Evolutionary conservation across 176 grass and related monocot genomes (phyloP).

Genomic region (Oryza rufipogon): DNA sequence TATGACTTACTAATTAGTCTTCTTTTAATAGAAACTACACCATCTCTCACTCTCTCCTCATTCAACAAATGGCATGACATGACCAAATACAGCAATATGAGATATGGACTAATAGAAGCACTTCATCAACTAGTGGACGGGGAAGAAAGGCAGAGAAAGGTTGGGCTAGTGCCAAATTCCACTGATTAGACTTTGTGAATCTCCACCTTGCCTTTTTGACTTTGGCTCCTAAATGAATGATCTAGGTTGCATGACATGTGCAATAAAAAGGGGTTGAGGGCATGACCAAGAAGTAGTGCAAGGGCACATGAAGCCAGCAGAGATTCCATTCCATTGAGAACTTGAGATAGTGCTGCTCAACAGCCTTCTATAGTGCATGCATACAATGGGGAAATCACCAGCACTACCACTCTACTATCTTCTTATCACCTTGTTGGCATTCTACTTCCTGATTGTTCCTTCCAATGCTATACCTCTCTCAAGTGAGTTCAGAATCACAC

Average conservation of each 20-base stretch:
- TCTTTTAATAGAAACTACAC: slow-evolving; percentile 1
- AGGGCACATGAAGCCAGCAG: slow-evolving; percentile 32
- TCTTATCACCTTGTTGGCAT: slow-evolving; percentile 42
- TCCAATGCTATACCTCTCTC: slow-evolving; percentile 61
- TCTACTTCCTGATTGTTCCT: slow-evolving; percentile 37
- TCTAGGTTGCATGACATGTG: slow-evolving; percentile 46
- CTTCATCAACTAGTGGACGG: slow-evolving; percentile 50
- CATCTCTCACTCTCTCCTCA: neutral
- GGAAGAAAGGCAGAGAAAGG: slow-evolving; percentile 38
- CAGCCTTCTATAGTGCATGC: neutral
- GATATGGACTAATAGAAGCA: slow-evolving; percentile 46
- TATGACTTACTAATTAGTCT: neutral
- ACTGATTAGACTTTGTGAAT: slow-evolving; percentile 50
- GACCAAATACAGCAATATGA: slow-evolving; percentile 13
- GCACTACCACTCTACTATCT: slow-evolving; percentile 11
- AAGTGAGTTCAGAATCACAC: slow-evolving; percentile 48
- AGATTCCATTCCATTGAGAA: slow-evolving; percentile 21
- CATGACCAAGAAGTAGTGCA: slow-evolving; percentile 15
- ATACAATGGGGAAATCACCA: slow-evolving; percentile 48
- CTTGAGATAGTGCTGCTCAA: neutral
- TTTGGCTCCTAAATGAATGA: slow-evolving; percentile 47
- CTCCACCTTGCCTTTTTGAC: slow-evolving; percentile 48
- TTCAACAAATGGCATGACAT: slow-evolving; percentile 25
- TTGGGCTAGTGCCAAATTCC: slow-evolving; percentile 42
- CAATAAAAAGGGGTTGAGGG: slow-evolving; percentile 41